These are phyloP conservation scores for Trichoderma sp. DNA, from an alignment of 2,329 filamentous ascomycete species.

Conservation along the genomic window DNA sequence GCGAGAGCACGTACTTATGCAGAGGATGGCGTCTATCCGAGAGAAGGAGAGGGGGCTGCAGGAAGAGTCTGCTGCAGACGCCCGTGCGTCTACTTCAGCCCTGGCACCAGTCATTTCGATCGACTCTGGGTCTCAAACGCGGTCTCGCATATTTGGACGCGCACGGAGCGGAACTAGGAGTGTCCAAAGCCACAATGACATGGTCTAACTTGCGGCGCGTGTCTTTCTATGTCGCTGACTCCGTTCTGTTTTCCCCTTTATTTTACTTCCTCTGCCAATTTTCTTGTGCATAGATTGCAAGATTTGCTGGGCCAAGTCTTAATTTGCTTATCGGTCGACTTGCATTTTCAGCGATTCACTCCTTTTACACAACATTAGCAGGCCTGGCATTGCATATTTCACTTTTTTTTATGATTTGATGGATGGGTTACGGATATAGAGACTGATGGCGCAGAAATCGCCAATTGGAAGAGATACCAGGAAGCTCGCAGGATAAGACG, in stretches of 20 bases:
- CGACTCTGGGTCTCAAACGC: conserved; percentile 32
- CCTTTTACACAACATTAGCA: not conserved
- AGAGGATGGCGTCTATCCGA: conserved; percentile 42
- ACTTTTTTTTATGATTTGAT: not conserved
- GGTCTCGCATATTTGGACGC: conserved; percentile 36
- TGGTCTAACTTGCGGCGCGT: conserved; percentile 30
- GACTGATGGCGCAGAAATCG: not conserved
- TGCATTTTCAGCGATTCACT: conserved; percentile 13
- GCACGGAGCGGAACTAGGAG: conserved; percentile 36
- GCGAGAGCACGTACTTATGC: conserved; percentile 39
- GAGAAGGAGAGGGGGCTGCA: conserved; percentile 40
- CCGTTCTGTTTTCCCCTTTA: not conserved
- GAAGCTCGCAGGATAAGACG: not conserved
- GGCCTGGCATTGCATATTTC: conserved; percentile 9
- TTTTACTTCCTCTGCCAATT: not conserved
- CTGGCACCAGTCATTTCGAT: conserved; percentile 31
- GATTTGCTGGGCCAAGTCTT: conserved; percentile 11
- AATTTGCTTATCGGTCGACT: not conserved
- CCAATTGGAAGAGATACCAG: not conserved
- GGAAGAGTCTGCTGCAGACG: conserved; percentile 33
- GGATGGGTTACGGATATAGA: not conserved
- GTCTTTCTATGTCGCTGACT: not conserved
- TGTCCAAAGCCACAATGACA: conserved; percentile 30
- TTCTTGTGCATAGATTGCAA: conserved; percentile 6
- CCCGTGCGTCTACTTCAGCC: conserved; percentile 35